These are phyloP conservation scores for Apiospora rasikravindrae DNA, from an alignment of 2,329 filamentous ascomycete species.

Conservation along the genomic window DNA sequence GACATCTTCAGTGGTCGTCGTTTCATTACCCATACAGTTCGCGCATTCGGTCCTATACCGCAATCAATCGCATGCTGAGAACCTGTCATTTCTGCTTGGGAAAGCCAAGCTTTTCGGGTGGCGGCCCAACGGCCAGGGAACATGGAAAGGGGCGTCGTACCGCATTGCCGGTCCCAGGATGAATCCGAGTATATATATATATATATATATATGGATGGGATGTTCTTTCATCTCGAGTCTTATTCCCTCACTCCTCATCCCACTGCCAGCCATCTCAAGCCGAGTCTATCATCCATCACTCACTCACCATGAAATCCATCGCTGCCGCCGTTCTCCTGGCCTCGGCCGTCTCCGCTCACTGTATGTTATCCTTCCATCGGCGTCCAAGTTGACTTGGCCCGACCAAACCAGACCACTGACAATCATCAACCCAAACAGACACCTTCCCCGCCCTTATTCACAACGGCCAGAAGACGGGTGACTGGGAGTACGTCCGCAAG, in stretches of 20 bases:
- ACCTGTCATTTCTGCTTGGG: not conserved
- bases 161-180: not conserved
- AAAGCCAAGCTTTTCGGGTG: not conserved
- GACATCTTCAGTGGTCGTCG: not conserved
- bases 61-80: not conserved
- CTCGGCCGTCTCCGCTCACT: slow-evolving; percentile 19
- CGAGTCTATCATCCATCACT: not conserved
- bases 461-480: slow-evolving; percentile 13
- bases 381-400: not conserved
- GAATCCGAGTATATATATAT: not conserved
- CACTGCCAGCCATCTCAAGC: not conserved
- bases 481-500: slow-evolving; percentile 31
- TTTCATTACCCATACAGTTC: not conserved
- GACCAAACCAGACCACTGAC: not conserved
- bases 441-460: slow-evolving; percentile 17
- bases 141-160: not conserved
- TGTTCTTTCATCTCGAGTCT: not conserved
- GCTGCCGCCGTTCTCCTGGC: slow-evolving; percentile 17
- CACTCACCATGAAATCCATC: slow-evolving; percentile 18
- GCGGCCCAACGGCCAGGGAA: slow-evolving; percentile 3
- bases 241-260: not conserved
- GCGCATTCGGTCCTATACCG: not conserved
- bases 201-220: not conserved
- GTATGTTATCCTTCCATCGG: not conserved
- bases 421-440: not conserved